Base-by-base conservation (phyloP, 257 asterid genomes). In the Coffea canephora region DNA sequence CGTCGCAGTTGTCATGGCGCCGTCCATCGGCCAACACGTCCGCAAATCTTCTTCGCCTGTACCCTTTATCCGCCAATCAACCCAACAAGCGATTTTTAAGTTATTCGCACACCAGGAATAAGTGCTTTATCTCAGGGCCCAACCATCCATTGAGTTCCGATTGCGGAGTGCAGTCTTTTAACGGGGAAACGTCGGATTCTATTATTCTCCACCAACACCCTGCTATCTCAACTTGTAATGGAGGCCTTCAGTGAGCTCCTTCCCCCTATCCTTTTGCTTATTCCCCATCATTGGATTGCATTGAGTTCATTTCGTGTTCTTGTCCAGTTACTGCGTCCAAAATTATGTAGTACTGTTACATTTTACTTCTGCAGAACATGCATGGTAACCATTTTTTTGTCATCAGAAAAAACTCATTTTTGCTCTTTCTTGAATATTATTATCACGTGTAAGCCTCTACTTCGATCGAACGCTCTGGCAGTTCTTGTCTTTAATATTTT, bases 61-160 rank as follows among this genome's bases (percentile, higher is more conserved):
- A 78, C 46, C 74, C 85, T 76, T 76, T 86, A 67, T 85, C 84
- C 19, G 73, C 80, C 76, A 81, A 59, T 75, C 74, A 81, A 76
- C 80, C 74, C 10, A 80, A 75, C 65, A 52, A 78, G 74, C 54
- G 84, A 59, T 75, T 68, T 77, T 70, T 88, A 31, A 31, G 34
- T 31, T 31, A 31, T 80, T 78, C 77, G 41, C 87, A 87, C 23
- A 84, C 74, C 73, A 87, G 50, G 52, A 86, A 87, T 85, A 87
- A 41, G 83, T 80, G 55, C 39, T 27, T 64, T 21, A 81, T 78
- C 75, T 84, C 85, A 50, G 83, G 80, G 80, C 50, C 86, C 18
- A 78, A 74, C 59, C 57, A 78, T 34, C 85, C 34, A 69, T 77
- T 84, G 36, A 87, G 79, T 78, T 84, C 92, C 48, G 91, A 84